phyloP scores from a whole-genome alignment of 2,329 filamentous ascomycete species.

The Clonostachys rhizophaga region DNA sequence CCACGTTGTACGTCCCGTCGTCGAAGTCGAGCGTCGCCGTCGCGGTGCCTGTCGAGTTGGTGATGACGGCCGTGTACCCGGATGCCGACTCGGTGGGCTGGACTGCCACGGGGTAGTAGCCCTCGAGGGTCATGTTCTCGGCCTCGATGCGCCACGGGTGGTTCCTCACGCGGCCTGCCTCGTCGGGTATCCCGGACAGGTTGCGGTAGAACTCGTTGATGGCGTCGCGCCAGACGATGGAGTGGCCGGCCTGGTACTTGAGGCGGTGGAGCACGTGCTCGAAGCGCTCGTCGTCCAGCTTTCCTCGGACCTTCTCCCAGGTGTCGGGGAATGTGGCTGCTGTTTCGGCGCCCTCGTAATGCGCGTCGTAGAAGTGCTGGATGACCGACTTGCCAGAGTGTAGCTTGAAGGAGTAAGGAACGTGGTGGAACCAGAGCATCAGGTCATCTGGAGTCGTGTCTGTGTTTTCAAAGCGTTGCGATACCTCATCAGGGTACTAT shows the following conservation, averaged over 20 bases:
- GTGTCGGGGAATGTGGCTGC: slow-evolving; percentile 51
- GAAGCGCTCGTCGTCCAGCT: slow-evolving; percentile 56
- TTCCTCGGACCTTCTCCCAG: slow-evolving; percentile 50
- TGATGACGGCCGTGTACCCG: slow-evolving; percentile 49
- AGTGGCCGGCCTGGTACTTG: slow-evolving; percentile 63
- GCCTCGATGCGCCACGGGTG: slow-evolving; percentile 66
- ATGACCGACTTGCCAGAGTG: slow-evolving; percentile 63
- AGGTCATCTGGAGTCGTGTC: slow-evolving; percentile 63
- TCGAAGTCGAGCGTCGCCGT: slow-evolving; percentile 37
- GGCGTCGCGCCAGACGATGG: slow-evolving; percentile 66
- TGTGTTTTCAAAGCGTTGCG: slow-evolving; percentile 51
- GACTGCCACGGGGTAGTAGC: slow-evolving; percentile 50
- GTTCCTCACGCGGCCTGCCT: slow-evolving; percentile 47
- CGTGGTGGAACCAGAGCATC: slow-evolving; percentile 71
- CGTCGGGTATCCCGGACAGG: slow-evolving; percentile 55
- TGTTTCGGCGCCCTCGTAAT: slow-evolving; percentile 53
- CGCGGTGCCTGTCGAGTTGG: slow-evolving; percentile 37
- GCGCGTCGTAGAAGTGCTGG: slow-evolving; percentile 61
- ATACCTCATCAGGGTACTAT: slow-evolving; percentile 55
- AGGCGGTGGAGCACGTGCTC: slow-evolving; percentile 54
- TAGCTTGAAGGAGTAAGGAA: slow-evolving; percentile 59
- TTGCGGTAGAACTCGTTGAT: slow-evolving; percentile 62
- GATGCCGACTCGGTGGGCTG: slow-evolving; percentile 58
- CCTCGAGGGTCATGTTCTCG: slow-evolving; percentile 56
- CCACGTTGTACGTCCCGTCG: slow-evolving; percentile 55